Percentiles rank a stretch among this genome's conserved stretches.
These are phyloP conservation scores for Globisporangium okanoganense DNA, from an alignment of 352 stramenopile genomes.

Conservation along the genomic window DNA sequence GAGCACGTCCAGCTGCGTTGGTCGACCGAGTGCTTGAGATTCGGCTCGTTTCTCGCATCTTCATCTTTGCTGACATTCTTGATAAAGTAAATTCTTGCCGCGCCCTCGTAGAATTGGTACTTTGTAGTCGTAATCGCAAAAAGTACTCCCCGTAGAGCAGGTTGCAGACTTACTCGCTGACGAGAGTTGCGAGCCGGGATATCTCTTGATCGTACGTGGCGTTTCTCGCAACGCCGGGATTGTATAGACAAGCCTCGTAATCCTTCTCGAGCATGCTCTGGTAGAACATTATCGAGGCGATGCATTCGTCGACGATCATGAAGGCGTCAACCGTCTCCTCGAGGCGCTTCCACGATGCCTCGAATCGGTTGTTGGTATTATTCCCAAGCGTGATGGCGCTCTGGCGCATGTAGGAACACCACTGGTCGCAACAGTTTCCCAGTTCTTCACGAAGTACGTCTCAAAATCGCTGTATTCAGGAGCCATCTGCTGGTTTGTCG, in stretches of 20 bases:
- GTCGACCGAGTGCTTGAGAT: conserved; percentile 14
- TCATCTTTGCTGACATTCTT: not conserved
- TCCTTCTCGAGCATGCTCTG: conserved; percentile 17
- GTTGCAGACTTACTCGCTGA: conserved; percentile 24
- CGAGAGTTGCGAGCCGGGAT: conserved; percentile 12
- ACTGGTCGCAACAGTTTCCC: conserved; percentile 14
- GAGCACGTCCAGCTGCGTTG: conserved; percentile 17
- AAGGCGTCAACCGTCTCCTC: conserved; percentile 16
- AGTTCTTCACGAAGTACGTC: conserved; percentile 24
- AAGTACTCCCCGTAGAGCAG: conserved; percentile 19
- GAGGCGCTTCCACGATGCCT: conserved; percentile 23
- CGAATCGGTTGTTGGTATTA: conserved; percentile 28
- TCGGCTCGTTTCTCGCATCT: conserved; percentile 14
- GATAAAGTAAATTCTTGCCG: conserved; percentile 11
- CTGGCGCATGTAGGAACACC: conserved; percentile 15
- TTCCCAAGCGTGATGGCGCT: conserved; percentile 19
- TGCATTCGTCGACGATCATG: conserved; percentile 19
- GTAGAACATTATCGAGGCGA: conserved; percentile 18
- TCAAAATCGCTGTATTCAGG: conserved; percentile 14
- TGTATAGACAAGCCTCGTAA: conserved; percentile 14
- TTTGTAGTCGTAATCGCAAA: conserved; percentile 4
- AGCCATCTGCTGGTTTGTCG: not conserved
- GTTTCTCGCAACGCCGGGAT: conserved; percentile 6
- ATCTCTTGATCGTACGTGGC: conserved; percentile 19
- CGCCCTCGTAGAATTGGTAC: conserved; percentile 16